phyloP scores from a whole-genome alignment of 768 basidiomycete genomes.

The Suillus bovinus region DNA sequence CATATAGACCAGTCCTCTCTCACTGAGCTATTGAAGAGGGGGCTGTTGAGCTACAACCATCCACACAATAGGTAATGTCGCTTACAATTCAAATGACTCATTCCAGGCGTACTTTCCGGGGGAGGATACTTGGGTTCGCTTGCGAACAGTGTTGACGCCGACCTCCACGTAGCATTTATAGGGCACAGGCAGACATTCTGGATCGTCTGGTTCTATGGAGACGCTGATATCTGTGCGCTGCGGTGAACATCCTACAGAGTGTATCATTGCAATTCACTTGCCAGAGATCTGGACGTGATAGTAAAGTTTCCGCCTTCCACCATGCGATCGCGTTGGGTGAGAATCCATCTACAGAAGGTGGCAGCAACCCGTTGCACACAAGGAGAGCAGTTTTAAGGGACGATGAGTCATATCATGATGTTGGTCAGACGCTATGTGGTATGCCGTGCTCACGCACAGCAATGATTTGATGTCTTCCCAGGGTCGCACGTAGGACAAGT shows the following conservation, averaged over 20 bases:
- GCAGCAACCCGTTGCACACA: background rate
- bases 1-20: constrained; percentile 7
- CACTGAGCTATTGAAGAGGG: background rate
- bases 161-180: constrained; percentile 3
- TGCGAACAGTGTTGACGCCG: background rate
- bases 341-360: background rate
- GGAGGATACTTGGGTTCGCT: background rate
- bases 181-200: background rate
- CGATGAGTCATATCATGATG: background rate
- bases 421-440: background rate
- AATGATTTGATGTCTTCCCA: constrained; percentile 8
- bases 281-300: background rate
- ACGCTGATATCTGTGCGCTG: background rate
- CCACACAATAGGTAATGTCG: background rate
- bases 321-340: background rate
- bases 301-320: background rate
- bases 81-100: constrained; percentile 7
- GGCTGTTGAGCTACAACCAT: background rate
- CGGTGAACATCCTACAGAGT: background rate
- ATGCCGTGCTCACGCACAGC: constrained; percentile 4
- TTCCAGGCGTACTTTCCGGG: constrained; percentile 1
- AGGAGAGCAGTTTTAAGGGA: background rate
- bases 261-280: background rate
- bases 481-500: background rate
- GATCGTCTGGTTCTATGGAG: background rate